Evolutionary conservation across 352 stramenopile species (phyloP).

Genomic region (Phytophthora aleatoria): DNA sequence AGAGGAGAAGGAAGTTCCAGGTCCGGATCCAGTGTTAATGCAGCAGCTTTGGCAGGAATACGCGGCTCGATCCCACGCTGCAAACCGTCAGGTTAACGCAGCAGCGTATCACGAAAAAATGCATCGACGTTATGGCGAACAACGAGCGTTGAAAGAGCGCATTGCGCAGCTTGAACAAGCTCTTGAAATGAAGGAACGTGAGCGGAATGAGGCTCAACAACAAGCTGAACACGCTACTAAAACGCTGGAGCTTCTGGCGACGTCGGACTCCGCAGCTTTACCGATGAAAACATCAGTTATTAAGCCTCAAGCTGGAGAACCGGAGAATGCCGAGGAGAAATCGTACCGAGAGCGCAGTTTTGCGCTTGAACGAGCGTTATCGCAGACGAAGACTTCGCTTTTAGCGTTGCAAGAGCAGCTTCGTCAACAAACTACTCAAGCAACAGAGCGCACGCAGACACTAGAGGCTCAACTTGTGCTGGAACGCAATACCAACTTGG

Average conservation of each 20-base stretch:
- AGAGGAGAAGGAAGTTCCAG: background rate
- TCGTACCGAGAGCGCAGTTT: conserved; percentile 59
- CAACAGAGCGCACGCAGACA: conserved; percentile 37
- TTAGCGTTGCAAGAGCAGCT: conserved; percentile 39
- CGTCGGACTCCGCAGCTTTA: conserved; percentile 8
- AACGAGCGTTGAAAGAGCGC: conserved; percentile 54
- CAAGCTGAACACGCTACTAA: conserved; percentile 21
- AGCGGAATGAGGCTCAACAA: conserved; percentile 44
- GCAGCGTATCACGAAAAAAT: conserved; percentile 74
- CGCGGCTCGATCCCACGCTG: conserved; percentile 46
- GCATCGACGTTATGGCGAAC: conserved; percentile 72
- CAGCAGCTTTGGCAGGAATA: conserved; percentile 74
- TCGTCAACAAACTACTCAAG: conserved; percentile 29
- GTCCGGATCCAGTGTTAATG: conserved; percentile 47
- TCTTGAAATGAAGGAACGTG: conserved; percentile 33
- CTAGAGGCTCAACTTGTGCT: conserved; percentile 59
- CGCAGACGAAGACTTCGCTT: conserved; percentile 46
- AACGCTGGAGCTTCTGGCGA: conserved; percentile 17
- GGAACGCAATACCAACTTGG: conserved; percentile 52
- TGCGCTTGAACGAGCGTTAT: conserved; percentile 59
- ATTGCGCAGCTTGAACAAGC: conserved; percentile 54
- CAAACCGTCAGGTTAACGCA: conserved; percentile 44
- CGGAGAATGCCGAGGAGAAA: conserved; percentile 35
- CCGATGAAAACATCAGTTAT: conserved; percentile 15
- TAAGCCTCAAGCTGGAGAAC: conserved; percentile 18